A percentile compares a stretch with the other conserved stretches of the same genome.
phyloP scores from a whole-genome alignment of 2,329 filamentous ascomycete species.

The Podosphaera xanthii region DNA sequence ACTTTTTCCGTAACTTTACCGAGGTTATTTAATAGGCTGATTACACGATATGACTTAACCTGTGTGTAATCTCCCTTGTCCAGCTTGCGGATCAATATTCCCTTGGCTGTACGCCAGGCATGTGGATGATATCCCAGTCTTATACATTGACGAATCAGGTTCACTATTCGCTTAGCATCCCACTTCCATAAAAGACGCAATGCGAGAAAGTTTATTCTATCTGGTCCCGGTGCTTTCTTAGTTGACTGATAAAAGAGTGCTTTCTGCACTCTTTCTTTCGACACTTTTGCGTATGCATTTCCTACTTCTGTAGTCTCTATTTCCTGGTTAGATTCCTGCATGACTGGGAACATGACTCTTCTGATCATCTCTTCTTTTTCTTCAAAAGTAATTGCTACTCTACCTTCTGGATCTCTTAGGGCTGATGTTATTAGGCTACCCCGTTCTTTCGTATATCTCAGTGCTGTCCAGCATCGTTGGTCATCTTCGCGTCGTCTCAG shows the following conservation, averaged over 20 bases:
- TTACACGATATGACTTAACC: not conserved
- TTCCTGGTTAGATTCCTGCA: no score
- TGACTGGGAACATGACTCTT: not conserved
- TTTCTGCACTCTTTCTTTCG: not conserved
- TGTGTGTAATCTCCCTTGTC: not conserved
- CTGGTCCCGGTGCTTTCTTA: not conserved
- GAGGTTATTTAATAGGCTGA: not conserved
- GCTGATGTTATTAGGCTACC: not conserved
- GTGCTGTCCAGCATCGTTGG: not conserved
- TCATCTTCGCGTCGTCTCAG: not conserved
- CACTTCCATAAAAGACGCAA: not conserved
- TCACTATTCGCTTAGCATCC: not conserved
- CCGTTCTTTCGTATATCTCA: not conserved
- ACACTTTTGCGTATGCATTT: not conserved
- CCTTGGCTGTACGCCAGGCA: not conserved
- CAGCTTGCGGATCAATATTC: not conserved
- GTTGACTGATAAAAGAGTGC: not conserved
- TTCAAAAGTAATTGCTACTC: not conserved
- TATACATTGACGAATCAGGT: not conserved
- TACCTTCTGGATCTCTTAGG: not conserved
- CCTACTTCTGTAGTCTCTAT: not conserved
- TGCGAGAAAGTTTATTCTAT: not conserved
- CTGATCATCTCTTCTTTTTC: slow-evolving; percentile 1
- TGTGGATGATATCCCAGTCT: not conserved
- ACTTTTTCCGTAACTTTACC: not conserved